phyloP scores from a whole-genome alignment of 495 filamentous ascomycete species.

The Melanomma pulvis-pyrius region DNA sequence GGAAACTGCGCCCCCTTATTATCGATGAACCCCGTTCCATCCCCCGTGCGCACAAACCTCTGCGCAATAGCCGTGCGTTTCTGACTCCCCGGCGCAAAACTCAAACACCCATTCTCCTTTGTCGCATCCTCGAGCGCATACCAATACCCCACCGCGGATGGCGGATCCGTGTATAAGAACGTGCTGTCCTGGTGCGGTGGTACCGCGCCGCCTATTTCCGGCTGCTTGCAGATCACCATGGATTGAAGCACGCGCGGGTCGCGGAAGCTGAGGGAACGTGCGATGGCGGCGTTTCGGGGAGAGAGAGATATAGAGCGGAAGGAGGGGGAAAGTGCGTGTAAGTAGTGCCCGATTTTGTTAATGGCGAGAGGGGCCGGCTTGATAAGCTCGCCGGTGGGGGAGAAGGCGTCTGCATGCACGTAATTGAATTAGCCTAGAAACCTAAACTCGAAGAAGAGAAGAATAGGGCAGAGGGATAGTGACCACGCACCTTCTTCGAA shows the following conservation, averaged over 20 bases:
- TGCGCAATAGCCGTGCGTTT: conserved; percentile 62
- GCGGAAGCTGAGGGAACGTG: conserved; percentile 67
- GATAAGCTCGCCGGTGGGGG: conserved; percentile 57
- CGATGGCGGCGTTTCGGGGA: conserved; percentile 63
- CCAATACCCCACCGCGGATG: conserved; percentile 91
- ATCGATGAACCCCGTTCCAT: conserved; percentile 59
- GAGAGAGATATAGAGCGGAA: conserved; percentile 67
- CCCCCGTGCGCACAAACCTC: conserved; percentile 71
- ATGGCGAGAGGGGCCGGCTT: conserved; percentile 81
- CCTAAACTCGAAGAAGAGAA: background rate
- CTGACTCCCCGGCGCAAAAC: conserved; percentile 81
- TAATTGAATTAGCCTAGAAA: background rate
- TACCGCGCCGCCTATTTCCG: conserved; percentile 88
- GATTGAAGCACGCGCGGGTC: conserved; percentile 82
- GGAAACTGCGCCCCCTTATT: conserved; percentile 56
- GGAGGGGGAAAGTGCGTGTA: conserved; percentile 73
- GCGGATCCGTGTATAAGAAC: conserved; percentile 90
- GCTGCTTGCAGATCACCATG: conserved; percentile 99
- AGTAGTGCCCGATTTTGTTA: conserved; percentile 95
- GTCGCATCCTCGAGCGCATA: conserved; percentile 93
- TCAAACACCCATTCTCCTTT: conserved; percentile 80
- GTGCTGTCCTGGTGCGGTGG: conserved; percentile 87
- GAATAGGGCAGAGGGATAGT: conserved; percentile 1
- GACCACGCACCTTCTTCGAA: conserved; percentile 73
- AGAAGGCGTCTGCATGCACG: conserved; percentile 62